Base-by-base conservation (phyloP, 2,329 filamentous ascomycete genomes). In the Ilyonectria mors-panacis region DNA sequence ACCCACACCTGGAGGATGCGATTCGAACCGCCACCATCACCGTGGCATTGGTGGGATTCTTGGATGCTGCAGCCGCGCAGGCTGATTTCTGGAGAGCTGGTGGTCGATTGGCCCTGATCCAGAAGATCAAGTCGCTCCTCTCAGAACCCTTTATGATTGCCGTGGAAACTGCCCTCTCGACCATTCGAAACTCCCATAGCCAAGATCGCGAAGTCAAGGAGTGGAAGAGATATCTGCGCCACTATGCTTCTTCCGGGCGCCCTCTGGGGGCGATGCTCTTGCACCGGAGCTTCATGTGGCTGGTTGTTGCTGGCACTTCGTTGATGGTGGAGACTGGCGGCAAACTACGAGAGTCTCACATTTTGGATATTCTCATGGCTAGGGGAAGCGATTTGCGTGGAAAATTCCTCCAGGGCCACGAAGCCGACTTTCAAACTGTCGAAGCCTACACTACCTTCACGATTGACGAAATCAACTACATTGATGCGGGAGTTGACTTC, bases 401-500 rank as follows among this genome's bases (percentile, higher is more conserved):
- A 23, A 69, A 58, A 45, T 66, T 59, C 9, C 80, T 60, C 4
- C 80, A 77, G 50, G 81, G 80, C 56, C 79, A 81, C 1, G 87
- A 90, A 59, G 84, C 82, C 5, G 87, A 91, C 68, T 84, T 85
- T 64, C 83, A 81, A 51, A 89, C 87, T 0, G 82, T 92, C 44
- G 88, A 91, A 69, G 83, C 85, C 10, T 88, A 96, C 70, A 89
- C 93, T 1, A 88, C 88, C 53, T 89, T 97, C 70, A 91, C 94
- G 37, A 86, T 89, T 12, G 93, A 97, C 68, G 93, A 97, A 77
- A 94, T 98, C 85, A 90, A 91, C 73, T 89, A 95, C 57, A 85
- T 99, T 21, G 95, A 98, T 71, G 94, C 94, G 55, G 93, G 93
- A 66, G 92, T 94, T 1, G 96, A 98, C 80, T 98, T 97, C 78